Evolutionary conservation across 352 stramenopile species (phyloP), one percentile per base, ranked within the genome.

Genomic region (Phytophthora brassicae): DNA sequence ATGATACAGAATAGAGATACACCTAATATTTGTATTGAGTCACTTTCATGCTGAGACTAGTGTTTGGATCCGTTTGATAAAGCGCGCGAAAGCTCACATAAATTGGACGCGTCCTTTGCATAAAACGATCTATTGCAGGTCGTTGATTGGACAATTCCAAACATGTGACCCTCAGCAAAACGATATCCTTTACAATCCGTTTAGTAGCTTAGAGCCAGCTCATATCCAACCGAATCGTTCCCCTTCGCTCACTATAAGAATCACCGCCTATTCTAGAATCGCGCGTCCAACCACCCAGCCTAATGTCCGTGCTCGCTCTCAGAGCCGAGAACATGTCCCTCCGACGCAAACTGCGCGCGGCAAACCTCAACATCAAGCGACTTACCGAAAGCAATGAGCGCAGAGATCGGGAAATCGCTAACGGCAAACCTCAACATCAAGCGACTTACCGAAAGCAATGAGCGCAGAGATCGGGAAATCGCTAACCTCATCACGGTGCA

Each of bases 51-150:
- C 28, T 46, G 24, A 60, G 6, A 52, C 26, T 60, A 45, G 17
- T 60, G 41, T 45, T 52, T 39, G 19, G 41, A 45, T 12, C 48
- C 14, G 22, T 56, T 46, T 38, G 48, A 52, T 56, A 62, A 55
- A 56, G 43, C 43, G 52, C 44, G 35, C 55, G 53, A 60, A 60
- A 60, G n/a, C 22, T 42, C 16, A 53, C 55, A 62, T 49, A 61
- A 54, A 52, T 44, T 36, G 54, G 8, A 54, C 54, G 22, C 4
- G 2, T 38, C 6, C 19, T 48, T 20, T 38, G 23, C 42, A 52
- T 60, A 53, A 53, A 53, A n/a, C n/a, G 44, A 35, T 51, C 23
- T 23, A 3, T 36, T 51, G 26, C 44, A 51, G 20, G 44, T 38
- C 38, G 44, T 24, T 48, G 41, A 48, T 48, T 48, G 41, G 41